Conservation (phyloP, 495 filamentous ascomycete genomes). For the Oidiodendron maius region DNA sequence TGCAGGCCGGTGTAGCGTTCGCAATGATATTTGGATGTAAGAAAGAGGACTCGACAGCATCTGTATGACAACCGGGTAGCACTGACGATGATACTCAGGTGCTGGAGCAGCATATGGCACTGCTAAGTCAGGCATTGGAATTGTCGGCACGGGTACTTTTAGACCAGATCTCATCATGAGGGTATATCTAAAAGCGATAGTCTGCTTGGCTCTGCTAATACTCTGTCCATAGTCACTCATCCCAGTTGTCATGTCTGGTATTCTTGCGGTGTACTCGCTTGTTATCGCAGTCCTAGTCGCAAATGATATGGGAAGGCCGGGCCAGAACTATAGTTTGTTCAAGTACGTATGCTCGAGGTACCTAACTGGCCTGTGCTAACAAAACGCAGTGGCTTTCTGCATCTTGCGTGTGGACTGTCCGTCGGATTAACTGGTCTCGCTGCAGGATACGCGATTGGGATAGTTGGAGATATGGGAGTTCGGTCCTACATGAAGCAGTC, state of each 20-base stretch:
- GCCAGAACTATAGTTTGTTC: slow-evolving; percentile 69
- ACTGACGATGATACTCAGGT: slow-evolving; percentile 42
- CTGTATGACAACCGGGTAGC: slow-evolving; percentile 4
- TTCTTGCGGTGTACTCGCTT: slow-evolving; percentile 95
- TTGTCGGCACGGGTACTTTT: slow-evolving; percentile 89
- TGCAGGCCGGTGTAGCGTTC: slow-evolving; percentile 77
- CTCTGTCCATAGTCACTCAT: slow-evolving; percentile 64
- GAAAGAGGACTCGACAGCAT: slow-evolving; percentile 26
- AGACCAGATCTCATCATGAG: slow-evolving; percentile 98
- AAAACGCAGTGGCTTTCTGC: slow-evolving; percentile 69
- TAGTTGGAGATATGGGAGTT: slow-evolving; percentile 91
- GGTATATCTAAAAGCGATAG: slow-evolving; percentile 39
- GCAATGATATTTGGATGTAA: slow-evolving; percentile 96
- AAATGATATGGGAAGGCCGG: slow-evolving; percentile 66
- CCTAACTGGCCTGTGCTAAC: slow-evolving; percentile 7
- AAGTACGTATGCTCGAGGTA: slow-evolving; percentile 45
- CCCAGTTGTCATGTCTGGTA: slow-evolving; percentile 99
- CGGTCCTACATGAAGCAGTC: slow-evolving; percentile 94
- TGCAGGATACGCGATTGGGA: slow-evolving; percentile 94
- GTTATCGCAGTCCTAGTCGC: slow-evolving; percentile 95
- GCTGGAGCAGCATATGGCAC: slow-evolving; percentile 95
- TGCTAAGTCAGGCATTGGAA: slow-evolving; percentile 94
- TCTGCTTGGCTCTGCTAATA: slow-evolving; percentile 15
- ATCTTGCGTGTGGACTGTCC: slow-evolving; percentile 82
- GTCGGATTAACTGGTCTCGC: slow-evolving; percentile 89